Base-by-base conservation (phyloP, 441 rosid genomes). In the Euphorbia celastroides region DNA sequence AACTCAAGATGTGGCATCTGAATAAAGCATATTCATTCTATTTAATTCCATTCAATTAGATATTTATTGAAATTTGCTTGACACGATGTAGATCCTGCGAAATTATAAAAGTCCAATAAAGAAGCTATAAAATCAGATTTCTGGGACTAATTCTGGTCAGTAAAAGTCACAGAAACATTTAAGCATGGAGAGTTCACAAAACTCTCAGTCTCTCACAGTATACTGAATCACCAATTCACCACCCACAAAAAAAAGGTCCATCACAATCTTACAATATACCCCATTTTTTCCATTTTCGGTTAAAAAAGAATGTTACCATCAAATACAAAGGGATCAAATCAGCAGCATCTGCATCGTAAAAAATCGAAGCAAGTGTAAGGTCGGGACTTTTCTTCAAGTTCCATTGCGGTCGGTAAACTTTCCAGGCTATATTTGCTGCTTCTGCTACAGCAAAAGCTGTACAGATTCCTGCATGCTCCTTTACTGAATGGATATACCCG, bases 291-390 rank as follows among this genome's bases (percentile, higher is more conserved):
- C 22, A 7, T 51, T 51, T 51, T 20, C 12, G 56, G 56, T 10
- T 3, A 5, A 51, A 51, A 25, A 54, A 60, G 57, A 17, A 52
- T 6, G 13, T 26, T 27, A 5, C 16, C 2, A 28, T 57, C 26
- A 61, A 32, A 54, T 67, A 62, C 64, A 66, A 19, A 26, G 19
- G 38, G 26, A 27, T 82, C 82, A 89, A n/a, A n/a, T n/a, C n/a
- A n/a, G 79, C 98, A 95, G 78, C 99, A 95, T 7, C 95, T 92
- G 64, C 99, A 88, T 31, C 80, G 83, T 73, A 95, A 67, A 75
- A 83, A 77, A 78, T 87, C 97, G 31, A 76, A 58, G 80, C 90
- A 94, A 2, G 90, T 82, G 60, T 83, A 88, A 26, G 97, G 93
- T 70, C 88, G 80, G 14, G 81, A 82, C 76, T 72, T 92, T 51